Evolutionary conservation across 345 rosid genomes (phyloP), one percentile per base, ranked within the genome.

Genomic region (Microcos paniculata): DNA sequence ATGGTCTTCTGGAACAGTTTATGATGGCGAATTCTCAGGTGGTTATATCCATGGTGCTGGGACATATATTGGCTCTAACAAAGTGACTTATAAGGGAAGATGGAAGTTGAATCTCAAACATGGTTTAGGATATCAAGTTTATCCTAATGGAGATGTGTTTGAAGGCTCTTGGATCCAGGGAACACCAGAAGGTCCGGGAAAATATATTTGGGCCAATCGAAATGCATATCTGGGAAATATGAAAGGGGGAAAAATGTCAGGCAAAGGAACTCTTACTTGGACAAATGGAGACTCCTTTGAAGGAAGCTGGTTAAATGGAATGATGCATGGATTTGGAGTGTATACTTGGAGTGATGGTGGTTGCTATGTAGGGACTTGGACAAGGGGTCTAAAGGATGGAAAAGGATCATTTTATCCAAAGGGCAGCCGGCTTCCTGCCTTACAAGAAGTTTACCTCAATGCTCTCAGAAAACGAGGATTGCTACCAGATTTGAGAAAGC

Each of bases 151-250:
- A 71, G 99, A 96, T 78, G 81, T 85, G 71, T 96, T 89, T 81
- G 97, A 96, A 73, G 98, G 98, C 35, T 89, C 93, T 82, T 96
- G 99, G 99, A 87, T 96, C 67, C 92, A 88, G 33, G 98, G 98
- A 79, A 67, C 82, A 12, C 85, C 92, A 28, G 99, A 96, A 87
- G 99, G 99, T 48, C 97, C 90, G 4, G 97, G 98, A 21, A 96
- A 88, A 83, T 96, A 96, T 84, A 87, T 85, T 40, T 96, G 99
- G 99, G 94, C 88, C 73, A 93, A 90, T 66, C 87, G 91, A 48
- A 93, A 96, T 75, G 79, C 87, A 13, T 93, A 91, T 83, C 72
- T 85, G 4, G 98, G 99, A 71, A 86, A 90, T 82, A 96, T 96
- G 94, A 93, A 90, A 82, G 93, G 89, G 66, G 97, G 98, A n/a